phyloP scores from a whole-genome alignment of 768 basidiomycete species.

The Mrakia blollopis region DNA sequence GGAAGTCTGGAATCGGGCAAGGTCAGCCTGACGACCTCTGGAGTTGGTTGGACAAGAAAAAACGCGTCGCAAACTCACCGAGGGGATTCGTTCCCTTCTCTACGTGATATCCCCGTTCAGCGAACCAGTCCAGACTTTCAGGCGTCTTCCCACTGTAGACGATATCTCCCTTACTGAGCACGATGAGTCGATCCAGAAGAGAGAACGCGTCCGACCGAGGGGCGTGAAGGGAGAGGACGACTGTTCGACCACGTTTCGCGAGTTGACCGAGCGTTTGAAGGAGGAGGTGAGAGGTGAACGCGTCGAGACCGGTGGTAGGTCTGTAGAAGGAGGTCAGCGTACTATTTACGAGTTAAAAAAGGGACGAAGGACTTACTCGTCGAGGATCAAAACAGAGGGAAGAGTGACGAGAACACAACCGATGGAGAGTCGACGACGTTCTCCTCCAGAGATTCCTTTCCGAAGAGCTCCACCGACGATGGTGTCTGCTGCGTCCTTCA shows the following conservation, averaged over 20 bases:
- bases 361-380: conserved; percentile 40
- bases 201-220: conserved; percentile 59
- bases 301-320: conserved; percentile 38
- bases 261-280: conserved; percentile 41
- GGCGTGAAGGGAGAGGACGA: conserved; percentile 65
- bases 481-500: conserved; percentile 49
- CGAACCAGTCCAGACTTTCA: conserved; percentile 47
- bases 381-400: conserved; percentile 59
- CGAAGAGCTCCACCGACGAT: conserved; percentile 58
- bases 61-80: not conserved
- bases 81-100: conserved; percentile 37
- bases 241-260: conserved; percentile 45
- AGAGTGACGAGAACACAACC: conserved; percentile 59
- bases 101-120: conserved; percentile 41
- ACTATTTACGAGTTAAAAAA: conserved; percentile 20
- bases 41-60: not conserved
- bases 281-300: conserved; percentile 43
- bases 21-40: not conserved
- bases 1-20: conserved; percentile 39
- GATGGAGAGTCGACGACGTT: conserved; percentile 55
- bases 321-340: conserved; percentile 18
- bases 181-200: conserved; percentile 57
- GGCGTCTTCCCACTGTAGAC: conserved; percentile 48
- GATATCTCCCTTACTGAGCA: conserved; percentile 55
- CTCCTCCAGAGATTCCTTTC: conserved; percentile 62